Conservation (phyloP, 2,329 filamentous ascomycete species). For the Calonectria crousiana region DNA sequence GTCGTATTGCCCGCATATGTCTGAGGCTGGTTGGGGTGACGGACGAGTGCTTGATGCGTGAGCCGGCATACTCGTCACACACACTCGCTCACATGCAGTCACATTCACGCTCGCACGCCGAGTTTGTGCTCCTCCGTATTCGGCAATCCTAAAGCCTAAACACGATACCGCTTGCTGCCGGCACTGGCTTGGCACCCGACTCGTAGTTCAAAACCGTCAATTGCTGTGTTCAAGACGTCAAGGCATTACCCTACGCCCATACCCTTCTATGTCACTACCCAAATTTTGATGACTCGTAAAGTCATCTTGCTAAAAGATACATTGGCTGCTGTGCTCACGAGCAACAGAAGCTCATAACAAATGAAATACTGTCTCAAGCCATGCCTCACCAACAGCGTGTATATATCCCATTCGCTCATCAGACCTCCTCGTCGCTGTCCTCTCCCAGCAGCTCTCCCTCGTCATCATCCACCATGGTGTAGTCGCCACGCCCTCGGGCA, state of each 20-base stretch:
- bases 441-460: constrained; percentile 95
- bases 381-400: constrained; percentile 29
- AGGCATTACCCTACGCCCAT: constrained; percentile 16
- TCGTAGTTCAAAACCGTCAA: not conserved
- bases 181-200: not conserved
- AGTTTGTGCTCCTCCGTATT: not conserved
- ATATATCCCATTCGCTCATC: constrained; percentile 25
- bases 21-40: not conserved
- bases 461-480: constrained; percentile 89
- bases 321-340: not conserved
- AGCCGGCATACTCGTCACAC: not conserved
- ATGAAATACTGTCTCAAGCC: not conserved
- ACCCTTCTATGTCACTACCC: constrained; percentile 19
- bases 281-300: constrained; percentile 5
- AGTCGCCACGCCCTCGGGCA: constrained; percentile 87
- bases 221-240: constrained; percentile 1
- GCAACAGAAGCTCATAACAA: not conserved
- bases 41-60: not conserved
- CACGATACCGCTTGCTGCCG: not conserved
- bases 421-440: constrained; percentile 90
- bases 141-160: not conserved
- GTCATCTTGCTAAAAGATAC: not conserved
- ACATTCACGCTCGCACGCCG: not conserved
- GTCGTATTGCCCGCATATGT: not conserved
- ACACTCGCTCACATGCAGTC: not conserved